These are phyloP conservation scores for Termitomyces bulborhizus DNA, from an alignment of 768 basidiomycete genomes.

Conservation along the genomic window DNA sequence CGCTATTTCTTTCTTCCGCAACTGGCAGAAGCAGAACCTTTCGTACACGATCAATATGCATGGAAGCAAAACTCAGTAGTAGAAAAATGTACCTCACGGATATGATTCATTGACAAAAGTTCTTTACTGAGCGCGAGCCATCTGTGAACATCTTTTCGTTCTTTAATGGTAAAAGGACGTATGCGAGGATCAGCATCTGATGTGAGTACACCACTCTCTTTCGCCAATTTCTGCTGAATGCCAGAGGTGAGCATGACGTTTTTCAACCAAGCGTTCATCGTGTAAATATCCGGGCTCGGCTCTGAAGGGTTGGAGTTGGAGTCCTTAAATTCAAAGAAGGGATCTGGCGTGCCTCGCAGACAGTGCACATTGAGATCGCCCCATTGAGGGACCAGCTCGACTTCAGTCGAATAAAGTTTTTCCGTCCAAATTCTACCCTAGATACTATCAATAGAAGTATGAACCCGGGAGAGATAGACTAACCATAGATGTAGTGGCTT, in stretches of 20 bases:
- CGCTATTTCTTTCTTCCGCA: too few species aligned
- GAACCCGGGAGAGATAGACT: background rate
- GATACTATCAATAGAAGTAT: background rate
- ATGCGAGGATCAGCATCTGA: constrained; percentile 34
- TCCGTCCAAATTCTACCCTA: constrained; percentile 20
- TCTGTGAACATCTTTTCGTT: constrained; percentile 22
- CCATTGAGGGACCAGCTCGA: too few species aligned
- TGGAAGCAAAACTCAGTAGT: background rate
- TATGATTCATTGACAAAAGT: constrained; percentile 12
- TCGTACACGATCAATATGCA: background rate
- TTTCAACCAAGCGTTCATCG: constrained; percentile 8
- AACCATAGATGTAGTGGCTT: constrained; percentile 25
- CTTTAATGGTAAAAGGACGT: constrained; percentile 33
- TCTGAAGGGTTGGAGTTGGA: too few species aligned
- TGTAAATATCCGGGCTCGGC: background rate
- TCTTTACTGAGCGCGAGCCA: constrained; percentile 34
- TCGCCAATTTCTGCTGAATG: constrained; percentile 15
- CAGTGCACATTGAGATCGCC: constrained; percentile 2
- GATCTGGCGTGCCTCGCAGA: constrained; percentile 1
- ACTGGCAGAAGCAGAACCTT: background rate
- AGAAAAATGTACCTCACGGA: constrained; percentile 5
- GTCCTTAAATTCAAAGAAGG: constrained; percentile 6
- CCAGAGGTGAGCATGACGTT: constrained; percentile 6
- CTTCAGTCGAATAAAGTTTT: background rate
- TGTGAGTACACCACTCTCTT: constrained; percentile 14